Conservation (phyloP, 345 rosid species). For the Syzygium oleosum region DNA sequence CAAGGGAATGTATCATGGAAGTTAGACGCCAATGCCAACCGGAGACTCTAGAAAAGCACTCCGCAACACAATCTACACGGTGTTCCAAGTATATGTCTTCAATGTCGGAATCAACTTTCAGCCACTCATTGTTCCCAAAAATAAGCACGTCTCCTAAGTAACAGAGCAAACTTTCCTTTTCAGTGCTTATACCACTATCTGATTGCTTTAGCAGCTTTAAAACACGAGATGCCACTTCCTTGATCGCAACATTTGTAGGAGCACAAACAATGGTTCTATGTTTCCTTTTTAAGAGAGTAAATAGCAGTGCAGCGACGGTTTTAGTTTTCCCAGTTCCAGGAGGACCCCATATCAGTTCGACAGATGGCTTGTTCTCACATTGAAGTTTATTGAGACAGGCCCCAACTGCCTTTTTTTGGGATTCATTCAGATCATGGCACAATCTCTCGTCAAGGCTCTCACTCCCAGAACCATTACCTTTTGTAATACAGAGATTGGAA, state of each 20-base stretch:
- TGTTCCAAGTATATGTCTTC: conserved; percentile 30
- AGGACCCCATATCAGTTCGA: conserved; percentile 46
- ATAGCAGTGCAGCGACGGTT: conserved; percentile 18
- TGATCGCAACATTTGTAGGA: conserved; percentile 44
- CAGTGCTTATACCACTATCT: not conserved
- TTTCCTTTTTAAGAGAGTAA: conserved; percentile 18
- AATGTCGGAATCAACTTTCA: conserved; percentile 11
- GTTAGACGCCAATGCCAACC: conserved; percentile 15
- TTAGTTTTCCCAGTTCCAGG: conserved; percentile 58
- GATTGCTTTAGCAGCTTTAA: conserved; percentile 20
- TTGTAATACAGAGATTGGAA: conserved; percentile 3
- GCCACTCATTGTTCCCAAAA: conserved; percentile 31
- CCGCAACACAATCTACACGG: conserved; percentile 21
- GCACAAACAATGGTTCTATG: conserved; percentile 28
- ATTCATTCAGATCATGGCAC: conserved; percentile 15
- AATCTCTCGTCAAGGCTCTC: not conserved
- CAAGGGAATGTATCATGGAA: conserved; percentile 16
- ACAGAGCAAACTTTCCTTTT: not conserved
- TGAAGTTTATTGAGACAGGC: conserved; percentile 10
- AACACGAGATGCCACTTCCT: conserved; percentile 35
- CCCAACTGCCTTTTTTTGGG: conserved; percentile 17
- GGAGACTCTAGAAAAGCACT: conserved; percentile 9
- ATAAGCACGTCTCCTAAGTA: conserved; percentile 27
- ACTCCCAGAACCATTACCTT: not conserved
- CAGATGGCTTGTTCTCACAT: conserved; percentile 16